Evolutionary conservation across 345 rosid genomes (phyloP).

Genomic region (Brassica rapa): DNA sequence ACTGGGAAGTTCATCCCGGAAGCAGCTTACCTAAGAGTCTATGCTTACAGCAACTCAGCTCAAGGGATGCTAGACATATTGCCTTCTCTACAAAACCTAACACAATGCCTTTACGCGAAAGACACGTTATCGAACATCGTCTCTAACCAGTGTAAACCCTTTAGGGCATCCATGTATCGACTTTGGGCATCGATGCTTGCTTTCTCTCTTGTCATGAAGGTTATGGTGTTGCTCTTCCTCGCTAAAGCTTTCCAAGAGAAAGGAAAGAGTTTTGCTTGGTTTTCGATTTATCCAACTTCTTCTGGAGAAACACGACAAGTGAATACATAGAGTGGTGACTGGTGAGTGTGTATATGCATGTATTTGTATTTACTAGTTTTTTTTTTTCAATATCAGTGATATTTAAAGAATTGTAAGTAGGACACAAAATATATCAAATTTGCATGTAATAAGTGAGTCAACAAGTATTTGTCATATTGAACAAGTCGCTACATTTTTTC

Average conservation of each 20-base stretch:
- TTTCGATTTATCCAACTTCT: conserved; percentile 42
- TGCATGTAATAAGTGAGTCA: not conserved
- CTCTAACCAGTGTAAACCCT: conserved; percentile 52
- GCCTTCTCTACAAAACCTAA: conserved; percentile 54
- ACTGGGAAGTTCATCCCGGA: conserved; percentile 53
- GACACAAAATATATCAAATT: not conserved
- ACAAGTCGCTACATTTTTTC: no score
- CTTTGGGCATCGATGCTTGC: conserved; percentile 62
- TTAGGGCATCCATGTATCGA: conserved; percentile 37
- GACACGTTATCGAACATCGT: conserved; percentile 44
- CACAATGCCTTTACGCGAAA: conserved; percentile 52
- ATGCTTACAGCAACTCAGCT: conserved; percentile 53
- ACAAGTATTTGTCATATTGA: not conserved
- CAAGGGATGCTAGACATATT: conserved; percentile 50
- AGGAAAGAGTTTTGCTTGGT: conserved; percentile 46
- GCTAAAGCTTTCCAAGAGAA: conserved; percentile 49
- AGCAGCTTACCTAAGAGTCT: conserved; percentile 41
- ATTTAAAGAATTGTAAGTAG: not conserved
- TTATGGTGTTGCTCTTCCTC: conserved; percentile 47
- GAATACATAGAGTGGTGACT: not conserved
- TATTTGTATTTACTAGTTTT: not conserved
- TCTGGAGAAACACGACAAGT: conserved; percentile 20
- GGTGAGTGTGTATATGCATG: not conserved
- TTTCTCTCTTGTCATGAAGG: conserved; percentile 53
- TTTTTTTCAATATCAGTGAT: no score